A percentile compares a stretch with the other conserved stretches of the same genome.
phyloP scores from a whole-genome alignment of 2,329 filamentous ascomycete genomes.

The Fusarium acutatum region DNA sequence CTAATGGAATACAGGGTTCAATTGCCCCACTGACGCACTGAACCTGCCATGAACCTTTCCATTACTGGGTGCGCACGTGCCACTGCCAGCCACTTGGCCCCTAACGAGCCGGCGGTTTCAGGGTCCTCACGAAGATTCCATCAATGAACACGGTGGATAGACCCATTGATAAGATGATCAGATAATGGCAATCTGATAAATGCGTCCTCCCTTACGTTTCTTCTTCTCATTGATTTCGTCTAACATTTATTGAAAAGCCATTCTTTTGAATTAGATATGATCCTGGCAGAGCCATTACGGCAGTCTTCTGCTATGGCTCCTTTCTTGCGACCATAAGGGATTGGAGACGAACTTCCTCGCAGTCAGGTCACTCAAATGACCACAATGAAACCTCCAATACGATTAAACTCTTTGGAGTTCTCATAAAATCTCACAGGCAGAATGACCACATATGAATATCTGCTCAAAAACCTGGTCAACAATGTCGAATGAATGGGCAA shows the following conservation, averaged over 20 bases:
- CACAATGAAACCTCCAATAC: background rate
- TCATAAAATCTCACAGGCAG: too few relatives aligned
- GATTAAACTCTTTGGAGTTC: background rate
- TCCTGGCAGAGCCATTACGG: background rate
- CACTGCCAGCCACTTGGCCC: slow-evolving; percentile 21
- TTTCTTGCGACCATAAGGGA: background rate
- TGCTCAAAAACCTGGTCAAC: too few relatives aligned
- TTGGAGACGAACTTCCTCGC: background rate
- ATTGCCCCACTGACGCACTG: slow-evolving; percentile 32
- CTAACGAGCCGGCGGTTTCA: slow-evolving; percentile 19
- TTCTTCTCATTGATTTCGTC: background rate
- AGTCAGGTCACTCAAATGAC: background rate
- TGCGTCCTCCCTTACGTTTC: background rate
- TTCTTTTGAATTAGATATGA: background rate
- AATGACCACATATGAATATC: background rate
- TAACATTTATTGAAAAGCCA: background rate
- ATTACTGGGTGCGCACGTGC: slow-evolving; percentile 36
- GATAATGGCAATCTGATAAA: slow-evolving; percentile 12
- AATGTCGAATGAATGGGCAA: background rate
- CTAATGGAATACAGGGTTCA: slow-evolving; percentile 29
- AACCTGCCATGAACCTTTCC: slow-evolving; percentile 21
- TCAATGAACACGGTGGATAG: background rate
- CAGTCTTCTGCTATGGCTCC: background rate
- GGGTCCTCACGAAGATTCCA: slow-evolving; percentile 14
- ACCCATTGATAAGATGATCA: slow-evolving; percentile 35